Evolutionary conservation across 192 early-diverging fungal genomes (phyloP), one percentile per base, ranked within the genome.

Genomic region (Rhizophagus sp.): DNA sequence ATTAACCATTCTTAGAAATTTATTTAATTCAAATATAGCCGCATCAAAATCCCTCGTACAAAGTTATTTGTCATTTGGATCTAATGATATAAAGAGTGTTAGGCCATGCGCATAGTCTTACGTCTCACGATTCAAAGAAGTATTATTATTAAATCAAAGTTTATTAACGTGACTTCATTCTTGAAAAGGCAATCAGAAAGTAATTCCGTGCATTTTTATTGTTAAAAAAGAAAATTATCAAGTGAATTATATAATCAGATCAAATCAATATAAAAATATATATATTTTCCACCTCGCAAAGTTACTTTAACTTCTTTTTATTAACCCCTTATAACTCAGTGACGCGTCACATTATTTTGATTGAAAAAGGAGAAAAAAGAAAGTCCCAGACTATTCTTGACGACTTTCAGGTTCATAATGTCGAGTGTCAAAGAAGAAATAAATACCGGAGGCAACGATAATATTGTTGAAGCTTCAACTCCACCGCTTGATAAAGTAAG

Each of bases 401-500:
- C 52, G 15, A 5, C 17, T 57, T 57, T 57, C 19, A 7, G 17
- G 19, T 57, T 57, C 52, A 57, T 57, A 57, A 67, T 67, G 65
- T 67, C 30, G 13, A 17, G 15, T 11, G 15, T 67, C 11, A 66
- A 66, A 17, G 65, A 67, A 19, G 65, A 67, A 67, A 12, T 67
- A 19, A 67, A 12, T 33, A 67, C 6, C 15, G 34, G 33, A 7
- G 17, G 30, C 33, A 33, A 67, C 15, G 39, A 70, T 22, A 36
- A 19, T 7, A n/a, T 19, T 12, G 27, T 13, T 41, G 36, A 34
- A 70, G 15, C 6, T 33, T n/a, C 41, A 44, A 34, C 68, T 22
- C 68, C 68, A 44, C 68, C 68, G 15, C 68, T 70, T 70, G 68
- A 70, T 24, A 70, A 70, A 70, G 68, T 70, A 70, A 70, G 68